Evolutionary conservation across 305 asterid species (phyloP).

Genomic region (Fraxinus dipetala): DNA sequence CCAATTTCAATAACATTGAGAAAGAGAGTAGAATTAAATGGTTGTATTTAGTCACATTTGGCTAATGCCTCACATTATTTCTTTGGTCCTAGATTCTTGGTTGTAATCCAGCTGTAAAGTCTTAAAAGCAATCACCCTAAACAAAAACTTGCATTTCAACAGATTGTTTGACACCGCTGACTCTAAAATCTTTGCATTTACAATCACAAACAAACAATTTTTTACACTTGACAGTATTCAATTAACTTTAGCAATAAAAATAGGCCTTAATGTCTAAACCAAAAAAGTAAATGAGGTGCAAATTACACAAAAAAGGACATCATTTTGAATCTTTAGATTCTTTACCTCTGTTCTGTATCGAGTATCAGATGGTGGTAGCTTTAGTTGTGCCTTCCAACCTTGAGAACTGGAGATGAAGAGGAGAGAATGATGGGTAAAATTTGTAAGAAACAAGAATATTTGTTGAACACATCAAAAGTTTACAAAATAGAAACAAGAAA

Average conservation of each 20-base stretch:
- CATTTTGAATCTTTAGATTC: constrained; percentile 14
- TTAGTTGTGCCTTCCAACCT: constrained; percentile 82
- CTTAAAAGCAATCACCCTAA: neutral
- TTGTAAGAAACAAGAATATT: neutral
- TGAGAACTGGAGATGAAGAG: constrained; percentile 51
- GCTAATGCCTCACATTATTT: neutral
- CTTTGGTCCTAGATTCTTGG: neutral
- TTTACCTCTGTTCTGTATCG: constrained; percentile 84
- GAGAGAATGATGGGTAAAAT: constrained; percentile 8
- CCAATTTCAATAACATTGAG: neutral
- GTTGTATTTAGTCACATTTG: neutral
- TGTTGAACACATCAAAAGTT: neutral
- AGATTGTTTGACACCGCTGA: neutral
- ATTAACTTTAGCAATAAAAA: neutral
- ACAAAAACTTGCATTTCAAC: neutral
- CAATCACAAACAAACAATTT: neutral
- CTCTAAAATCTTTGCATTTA: neutral
- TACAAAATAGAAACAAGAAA: neutral
- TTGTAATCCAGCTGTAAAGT: neutral
- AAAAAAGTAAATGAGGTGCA: neutral
- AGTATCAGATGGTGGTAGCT: constrained; percentile 67
- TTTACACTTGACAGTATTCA: neutral
- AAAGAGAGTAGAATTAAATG: neutral
- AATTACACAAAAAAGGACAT: neutral
- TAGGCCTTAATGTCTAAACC: neutral